phyloP scores from a whole-genome alignment of 768 basidiomycete genomes.

The Paxillus ammoniavirescens region DNA sequence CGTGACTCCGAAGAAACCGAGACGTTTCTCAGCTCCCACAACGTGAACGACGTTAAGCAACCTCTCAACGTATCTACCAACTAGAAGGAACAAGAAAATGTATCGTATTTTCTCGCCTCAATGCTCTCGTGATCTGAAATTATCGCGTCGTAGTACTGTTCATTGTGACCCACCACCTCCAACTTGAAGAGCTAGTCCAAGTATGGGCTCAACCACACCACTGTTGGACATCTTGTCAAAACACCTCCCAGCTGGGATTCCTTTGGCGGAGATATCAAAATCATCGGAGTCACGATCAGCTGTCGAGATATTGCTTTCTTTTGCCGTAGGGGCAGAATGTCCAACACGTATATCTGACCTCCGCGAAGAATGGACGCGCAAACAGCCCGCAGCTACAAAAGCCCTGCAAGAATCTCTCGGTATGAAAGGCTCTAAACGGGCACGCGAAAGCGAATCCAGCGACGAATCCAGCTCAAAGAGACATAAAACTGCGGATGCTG shows the following conservation, averaged over 20 bases:
- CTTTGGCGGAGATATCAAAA: conserved; percentile 6
- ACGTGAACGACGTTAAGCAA: neutral
- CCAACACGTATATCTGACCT: conserved; percentile 13
- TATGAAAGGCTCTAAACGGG: conserved; percentile 19
- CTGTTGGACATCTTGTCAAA: conserved; percentile 21
- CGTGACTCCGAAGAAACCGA: no score
- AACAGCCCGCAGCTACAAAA: conserved; percentile 20
- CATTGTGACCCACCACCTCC: neutral
- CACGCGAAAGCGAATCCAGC: conserved; percentile 14
- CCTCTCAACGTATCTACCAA: no score
- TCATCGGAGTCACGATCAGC: conserved; percentile 2
- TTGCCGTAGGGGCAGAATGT: conserved; percentile 29
- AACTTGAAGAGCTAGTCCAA: neutral
- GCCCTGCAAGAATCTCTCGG: conserved; percentile 18
- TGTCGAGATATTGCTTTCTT: conserved; percentile 28
- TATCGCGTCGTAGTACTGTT: neutral
- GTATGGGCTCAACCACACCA: conserved; percentile 21
- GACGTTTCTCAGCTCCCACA: neutral
- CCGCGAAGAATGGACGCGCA: conserved; percentile 22
- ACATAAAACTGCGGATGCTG: conserved; percentile 16
- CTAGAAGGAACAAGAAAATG: neutral
- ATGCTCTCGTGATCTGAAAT: neutral
- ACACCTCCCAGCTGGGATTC: conserved; percentile 18
- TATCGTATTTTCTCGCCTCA: neutral
- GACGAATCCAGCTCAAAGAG: conserved; percentile 16